Percentiles rank a stretch among this genome's conserved stretches.
Conservation (phyloP, 345 rosid species). For the Litchi chinensis region DNA sequence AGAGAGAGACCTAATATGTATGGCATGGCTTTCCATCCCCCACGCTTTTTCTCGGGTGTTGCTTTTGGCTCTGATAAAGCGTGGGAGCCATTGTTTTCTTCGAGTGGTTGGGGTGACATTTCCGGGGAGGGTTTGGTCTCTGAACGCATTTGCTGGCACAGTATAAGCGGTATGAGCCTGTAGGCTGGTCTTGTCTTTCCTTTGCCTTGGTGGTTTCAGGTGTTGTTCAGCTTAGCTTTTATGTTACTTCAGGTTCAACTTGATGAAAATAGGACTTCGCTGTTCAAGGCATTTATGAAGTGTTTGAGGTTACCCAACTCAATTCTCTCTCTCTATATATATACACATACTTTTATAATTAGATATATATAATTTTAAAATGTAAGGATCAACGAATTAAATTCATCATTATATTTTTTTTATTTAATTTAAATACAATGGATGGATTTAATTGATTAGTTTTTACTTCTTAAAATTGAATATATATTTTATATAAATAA, state of each 20-base stretch:
- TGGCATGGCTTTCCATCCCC: slow-evolving; percentile 52
- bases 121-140: background rate
- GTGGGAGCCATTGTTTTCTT: background rate
- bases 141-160: slow-evolving; percentile 12
- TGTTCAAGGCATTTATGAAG: background rate
- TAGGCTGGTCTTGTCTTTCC: background rate
- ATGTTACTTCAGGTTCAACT: no score
- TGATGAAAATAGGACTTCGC: background rate
- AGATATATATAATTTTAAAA: no score
- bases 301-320: no score
- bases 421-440: no score
- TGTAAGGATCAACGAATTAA: no score
- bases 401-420: no score
- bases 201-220: background rate
- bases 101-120: background rate
- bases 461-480: no score
- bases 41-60: slow-evolving; percentile 8
- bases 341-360: no score
- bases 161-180: background rate
- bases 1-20: slow-evolving; percentile 42
- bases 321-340: no score
- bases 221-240: background rate
- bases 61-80: background rate
- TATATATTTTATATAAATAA: no score
- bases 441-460: no score